Evolutionary conservation across 495 filamentous ascomycete genomes (phyloP).

Genomic region (Aspergillus sclerotiicarbonarius): DNA sequence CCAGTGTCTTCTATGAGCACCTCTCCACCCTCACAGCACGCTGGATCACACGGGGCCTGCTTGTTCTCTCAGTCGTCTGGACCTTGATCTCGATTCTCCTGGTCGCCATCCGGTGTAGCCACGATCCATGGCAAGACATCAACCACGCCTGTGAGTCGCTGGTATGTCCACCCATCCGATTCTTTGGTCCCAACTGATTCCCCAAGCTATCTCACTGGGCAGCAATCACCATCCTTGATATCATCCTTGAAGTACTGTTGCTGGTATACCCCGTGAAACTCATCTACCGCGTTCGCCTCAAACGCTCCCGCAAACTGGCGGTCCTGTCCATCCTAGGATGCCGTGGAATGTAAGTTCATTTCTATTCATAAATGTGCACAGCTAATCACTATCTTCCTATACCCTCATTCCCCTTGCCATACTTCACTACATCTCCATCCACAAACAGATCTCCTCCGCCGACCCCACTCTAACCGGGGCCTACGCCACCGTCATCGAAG

Average conservation of each 20-base stretch:
- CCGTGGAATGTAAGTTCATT: conserved; percentile 22
- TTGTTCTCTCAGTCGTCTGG: conserved; percentile 17
- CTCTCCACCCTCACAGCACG: neutral
- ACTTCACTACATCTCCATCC: conserved; percentile 23
- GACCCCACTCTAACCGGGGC: conserved; percentile 23
- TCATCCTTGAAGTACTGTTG: conserved; percentile 22
- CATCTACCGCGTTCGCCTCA: conserved; percentile 21
- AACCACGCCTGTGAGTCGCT: conserved; percentile 12
- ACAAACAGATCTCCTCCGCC: conserved; percentile 18
- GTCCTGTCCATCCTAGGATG: conserved; percentile 22
- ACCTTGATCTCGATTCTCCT: conserved; percentile 14
- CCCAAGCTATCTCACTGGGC: conserved; percentile 27
- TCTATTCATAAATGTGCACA: neutral
- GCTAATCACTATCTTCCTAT: neutral
- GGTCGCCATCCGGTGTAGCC: conserved; percentile 18
- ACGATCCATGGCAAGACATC: conserved; percentile 22
- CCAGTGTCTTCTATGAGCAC: conserved; percentile 10
- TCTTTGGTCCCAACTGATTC: neutral
- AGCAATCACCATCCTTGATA: conserved; percentile 24
- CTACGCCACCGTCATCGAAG: conserved; percentile 23
- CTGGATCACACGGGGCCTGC: conserved; percentile 14
- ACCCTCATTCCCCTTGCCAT: conserved; percentile 29
- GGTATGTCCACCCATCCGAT: conserved; percentile 2
- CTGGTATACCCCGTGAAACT: conserved; percentile 18
- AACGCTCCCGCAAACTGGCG: conserved; percentile 16